Percentiles rank a stretch among this genome's conserved stretches.
Evolutionary conservation across 108 stramenopile genomes (phyloP).

Genomic region (Nitzschia sp.): DNA sequence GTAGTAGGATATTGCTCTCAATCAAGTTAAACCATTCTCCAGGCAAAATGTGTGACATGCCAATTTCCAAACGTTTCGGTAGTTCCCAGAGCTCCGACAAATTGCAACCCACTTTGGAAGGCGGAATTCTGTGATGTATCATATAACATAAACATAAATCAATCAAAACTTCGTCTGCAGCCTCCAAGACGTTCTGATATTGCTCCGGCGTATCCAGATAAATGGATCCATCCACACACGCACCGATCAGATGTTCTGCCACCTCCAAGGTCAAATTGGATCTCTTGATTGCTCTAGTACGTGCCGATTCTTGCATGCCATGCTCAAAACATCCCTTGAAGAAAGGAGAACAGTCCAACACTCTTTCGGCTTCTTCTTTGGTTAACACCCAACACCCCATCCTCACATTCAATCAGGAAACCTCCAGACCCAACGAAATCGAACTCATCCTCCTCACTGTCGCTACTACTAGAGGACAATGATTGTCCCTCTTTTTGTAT

Average conservation of each 20-base stretch:
- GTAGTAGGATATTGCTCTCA: too few species aligned
- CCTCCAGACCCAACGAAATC: constrained; percentile 34
- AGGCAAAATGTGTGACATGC: too few species aligned
- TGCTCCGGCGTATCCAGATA: constrained; percentile 9
- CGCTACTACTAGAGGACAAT: too few species aligned
- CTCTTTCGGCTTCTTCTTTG: constrained; percentile 10
- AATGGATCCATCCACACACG: constrained; percentile 11
- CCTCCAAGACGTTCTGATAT: constrained; percentile 12
- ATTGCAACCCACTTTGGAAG: not conserved
- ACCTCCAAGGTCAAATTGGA: constrained; percentile 24
- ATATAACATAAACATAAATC: constrained; percentile 23
- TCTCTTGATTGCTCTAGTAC: constrained; percentile 7
- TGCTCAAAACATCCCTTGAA: constrained; percentile 22
- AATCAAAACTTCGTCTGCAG: constrained; percentile 23
- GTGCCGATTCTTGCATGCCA: constrained; percentile 10
- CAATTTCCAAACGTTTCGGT: too few species aligned
- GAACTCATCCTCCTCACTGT: constrained; percentile 24
- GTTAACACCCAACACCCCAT: constrained; percentile 21
- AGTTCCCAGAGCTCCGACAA: constrained; percentile 4
- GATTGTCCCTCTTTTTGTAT: too few species aligned
- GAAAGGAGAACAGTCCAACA: constrained; percentile 12
- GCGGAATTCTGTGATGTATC: constrained; percentile 22
- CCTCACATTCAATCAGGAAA: constrained; percentile 25
- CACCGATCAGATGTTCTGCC: constrained; percentile 20
- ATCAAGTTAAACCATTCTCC: too few species aligned